Conservation (phyloP, 2,329 filamentous ascomycete genomes). For the Claviceps pusilla region DNA sequence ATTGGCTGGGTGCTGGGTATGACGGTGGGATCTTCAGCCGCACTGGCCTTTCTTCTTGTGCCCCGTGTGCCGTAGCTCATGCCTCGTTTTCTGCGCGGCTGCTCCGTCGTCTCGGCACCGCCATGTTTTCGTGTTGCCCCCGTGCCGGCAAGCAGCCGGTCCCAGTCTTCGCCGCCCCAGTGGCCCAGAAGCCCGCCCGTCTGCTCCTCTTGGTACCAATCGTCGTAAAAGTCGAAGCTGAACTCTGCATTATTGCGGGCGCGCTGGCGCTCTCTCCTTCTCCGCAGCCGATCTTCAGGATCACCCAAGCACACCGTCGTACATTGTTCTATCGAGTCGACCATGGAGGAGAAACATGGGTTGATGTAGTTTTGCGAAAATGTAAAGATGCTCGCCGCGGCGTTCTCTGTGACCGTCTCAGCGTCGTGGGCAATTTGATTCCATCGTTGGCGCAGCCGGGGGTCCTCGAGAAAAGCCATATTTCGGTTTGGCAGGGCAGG, state of each 20-base stretch:
- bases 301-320: conserved; percentile 55
- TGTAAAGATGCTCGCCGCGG: conserved; percentile 80
- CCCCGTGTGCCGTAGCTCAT: conserved; percentile 81
- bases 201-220: conserved; percentile 60
- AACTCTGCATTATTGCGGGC: conserved; percentile 54
- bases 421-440: conserved; percentile 85
- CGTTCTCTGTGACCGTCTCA: conserved; percentile 77
- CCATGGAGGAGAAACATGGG: conserved; percentile 60
- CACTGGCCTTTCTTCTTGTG: conserved; percentile 31
- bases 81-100: conserved; percentile 58
- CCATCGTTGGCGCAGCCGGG: conserved; percentile 81
- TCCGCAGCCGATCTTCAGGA: conserved; percentile 58
- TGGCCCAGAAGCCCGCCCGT: conserved; percentile 46
- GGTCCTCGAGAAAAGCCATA: conserved; percentile 59
- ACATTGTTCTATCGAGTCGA: conserved; percentile 55
- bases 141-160: conserved; percentile 61
- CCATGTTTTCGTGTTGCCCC: conserved; percentile 29
- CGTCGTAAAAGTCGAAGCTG: conserved; percentile 94
- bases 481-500: conserved; percentile 5
- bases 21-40: conserved; percentile 64
- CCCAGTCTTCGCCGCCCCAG: conserved; percentile 75
- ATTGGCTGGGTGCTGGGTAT: conserved; percentile 76
- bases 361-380: conserved; percentile 75
- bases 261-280: conserved; percentile 48
- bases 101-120: conserved; percentile 29